Conservation (phyloP, 2,329 filamentous ascomycete species). For the Neofusicoccum ribis region DNA sequence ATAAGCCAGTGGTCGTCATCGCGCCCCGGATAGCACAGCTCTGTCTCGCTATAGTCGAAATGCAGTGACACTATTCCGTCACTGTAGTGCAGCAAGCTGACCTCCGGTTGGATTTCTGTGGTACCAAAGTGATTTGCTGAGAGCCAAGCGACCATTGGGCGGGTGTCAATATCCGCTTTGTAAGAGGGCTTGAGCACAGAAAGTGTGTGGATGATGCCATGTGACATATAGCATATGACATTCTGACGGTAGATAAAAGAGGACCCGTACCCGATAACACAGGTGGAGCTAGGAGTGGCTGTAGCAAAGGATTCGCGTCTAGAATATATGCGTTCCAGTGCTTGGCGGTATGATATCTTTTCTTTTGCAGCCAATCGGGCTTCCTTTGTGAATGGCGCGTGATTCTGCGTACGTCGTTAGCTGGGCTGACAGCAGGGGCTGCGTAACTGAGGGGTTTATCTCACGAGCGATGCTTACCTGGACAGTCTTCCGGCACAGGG, state of each 20-base stretch:
- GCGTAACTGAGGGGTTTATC: neutral
- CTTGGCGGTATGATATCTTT: conserved; percentile 50
- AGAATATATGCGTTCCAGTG: conserved; percentile 62
- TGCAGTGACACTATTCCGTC: conserved; percentile 35
- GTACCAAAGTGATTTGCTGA: neutral
- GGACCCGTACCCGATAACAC: conserved; percentile 60
- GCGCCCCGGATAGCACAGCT: neutral
- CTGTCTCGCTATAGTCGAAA: conserved; percentile 18
- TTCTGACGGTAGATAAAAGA: conserved; percentile 65
- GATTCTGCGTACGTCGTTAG: conserved; percentile 35
- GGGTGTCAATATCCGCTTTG: neutral
- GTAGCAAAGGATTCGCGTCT: conserved; percentile 60
- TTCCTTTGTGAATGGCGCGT: conserved; percentile 47
- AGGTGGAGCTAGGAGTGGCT: conserved; percentile 63
- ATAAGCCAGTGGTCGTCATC: conserved; percentile 2
- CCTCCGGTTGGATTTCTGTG: conserved; percentile 13
- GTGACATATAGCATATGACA: conserved; percentile 61
- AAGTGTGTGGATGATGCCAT: neutral
- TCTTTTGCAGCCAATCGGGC: conserved; percentile 38
- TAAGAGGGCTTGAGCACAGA: neutral
- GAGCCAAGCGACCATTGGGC: neutral
- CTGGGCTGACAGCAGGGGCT: neutral
- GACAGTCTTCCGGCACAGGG: conserved; percentile 59
- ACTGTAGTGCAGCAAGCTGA: conserved; percentile 35
- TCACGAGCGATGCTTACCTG: conserved; percentile 49